Percentiles rank a stretch among this genome's conserved stretches.
These are phyloP conservation scores for Trichophyton verrucosum DNA, from an alignment of 2,329 filamentous ascomycete species.

Conservation along the genomic window DNA sequence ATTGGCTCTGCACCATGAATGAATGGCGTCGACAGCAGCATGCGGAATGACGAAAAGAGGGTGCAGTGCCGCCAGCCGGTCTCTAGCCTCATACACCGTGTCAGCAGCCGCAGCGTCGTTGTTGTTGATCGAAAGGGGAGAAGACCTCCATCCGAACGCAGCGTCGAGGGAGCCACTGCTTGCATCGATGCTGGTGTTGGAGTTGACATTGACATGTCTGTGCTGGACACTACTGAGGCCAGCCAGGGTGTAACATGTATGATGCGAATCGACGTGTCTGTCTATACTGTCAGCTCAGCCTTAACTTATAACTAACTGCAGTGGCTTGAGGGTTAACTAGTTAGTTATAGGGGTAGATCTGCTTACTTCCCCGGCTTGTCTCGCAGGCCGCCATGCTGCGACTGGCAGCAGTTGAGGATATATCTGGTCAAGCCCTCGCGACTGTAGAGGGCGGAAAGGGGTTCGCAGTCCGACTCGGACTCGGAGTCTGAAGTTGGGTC, in stretches of 20 bases:
- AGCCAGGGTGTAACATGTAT: constrained; percentile 81
- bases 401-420: constrained; percentile 77
- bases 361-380: constrained; percentile 87
- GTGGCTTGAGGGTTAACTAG: too few relatives aligned
- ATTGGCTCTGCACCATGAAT: constrained; percentile 51
- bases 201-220: constrained; percentile 12
- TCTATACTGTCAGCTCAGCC: constrained; percentile 30
- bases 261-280: constrained; percentile 72
- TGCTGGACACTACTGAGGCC: constrained; percentile 77
- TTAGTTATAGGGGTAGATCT: background rate
- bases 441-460: constrained; percentile 47
- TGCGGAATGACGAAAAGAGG: constrained; percentile 78
- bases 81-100: constrained; percentile 53
- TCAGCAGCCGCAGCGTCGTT: constrained; percentile 27
- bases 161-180: constrained; percentile 20
- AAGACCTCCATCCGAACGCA: constrained; percentile 30
- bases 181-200: constrained; percentile 4
- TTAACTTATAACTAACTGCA: too few relatives aligned
- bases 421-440: constrained; percentile 78
- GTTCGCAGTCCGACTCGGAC: background rate
- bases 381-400: constrained; percentile 65
- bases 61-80: constrained; percentile 59
- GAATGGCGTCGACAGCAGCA: constrained; percentile 51
- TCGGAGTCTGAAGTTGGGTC: too few relatives aligned
- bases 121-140: constrained; percentile 33